Evolutionary conservation across 2,329 filamentous ascomycete genomes (phyloP).

Genomic region (Didymella pinodella): DNA sequence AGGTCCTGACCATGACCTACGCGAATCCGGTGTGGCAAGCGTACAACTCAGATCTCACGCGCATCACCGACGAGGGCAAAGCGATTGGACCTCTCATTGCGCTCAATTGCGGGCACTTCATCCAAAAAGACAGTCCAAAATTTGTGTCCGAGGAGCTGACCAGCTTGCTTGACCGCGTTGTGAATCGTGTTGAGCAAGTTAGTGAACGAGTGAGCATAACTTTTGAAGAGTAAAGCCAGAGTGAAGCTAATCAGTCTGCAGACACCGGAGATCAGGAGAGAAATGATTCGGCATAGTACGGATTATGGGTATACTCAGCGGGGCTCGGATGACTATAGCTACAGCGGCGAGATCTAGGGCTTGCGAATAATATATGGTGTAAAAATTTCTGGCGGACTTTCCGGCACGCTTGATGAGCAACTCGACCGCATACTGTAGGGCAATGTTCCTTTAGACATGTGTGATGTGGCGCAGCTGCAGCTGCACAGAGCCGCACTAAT

Average conservation of each 20-base stretch:
- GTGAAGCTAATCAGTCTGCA: not conserved
- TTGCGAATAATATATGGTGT: not conserved
- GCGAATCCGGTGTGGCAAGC: conserved; percentile 62
- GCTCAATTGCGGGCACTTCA: conserved; percentile 61
- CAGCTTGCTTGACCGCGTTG: conserved; percentile 45
- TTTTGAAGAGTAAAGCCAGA: not conserved
- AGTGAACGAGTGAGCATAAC: conserved; percentile 32
- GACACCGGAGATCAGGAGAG: conserved; percentile 20
- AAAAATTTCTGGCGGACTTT: not conserved
- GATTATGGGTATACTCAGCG: conserved; percentile 14
- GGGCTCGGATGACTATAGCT: not conserved
- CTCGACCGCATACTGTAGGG: not conserved
- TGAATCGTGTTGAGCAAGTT: conserved; percentile 47
- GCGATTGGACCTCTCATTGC: conserved; percentile 59
- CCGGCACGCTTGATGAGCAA: not conserved
- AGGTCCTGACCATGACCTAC: conserved; percentile 58
- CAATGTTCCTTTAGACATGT: not conserved
- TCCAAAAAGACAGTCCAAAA: conserved; percentile 62
- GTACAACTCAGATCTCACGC: conserved; percentile 62
- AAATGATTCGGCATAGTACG: conserved; percentile 20
- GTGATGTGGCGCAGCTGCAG: not conserved
- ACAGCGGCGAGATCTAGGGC: conserved; percentile 15
- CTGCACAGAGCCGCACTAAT: conserved; percentile 3
- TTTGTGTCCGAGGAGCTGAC: conserved; percentile 47
- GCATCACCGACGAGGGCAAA: conserved; percentile 53